Evolutionary conservation across 257 asterid species (phyloP).

Genomic region (Nicotiana tomentosiformis): DNA sequence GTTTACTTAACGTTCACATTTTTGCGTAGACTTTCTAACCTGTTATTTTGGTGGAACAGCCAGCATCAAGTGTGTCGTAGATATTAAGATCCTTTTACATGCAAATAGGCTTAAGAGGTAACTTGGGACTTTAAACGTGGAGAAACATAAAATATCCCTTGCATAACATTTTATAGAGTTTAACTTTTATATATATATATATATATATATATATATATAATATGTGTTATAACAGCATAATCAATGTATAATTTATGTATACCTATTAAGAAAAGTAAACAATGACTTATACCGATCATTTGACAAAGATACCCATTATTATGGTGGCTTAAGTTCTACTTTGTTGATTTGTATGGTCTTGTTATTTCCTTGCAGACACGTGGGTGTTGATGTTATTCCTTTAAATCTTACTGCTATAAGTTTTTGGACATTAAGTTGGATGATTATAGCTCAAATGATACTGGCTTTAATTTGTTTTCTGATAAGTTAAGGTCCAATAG

Average conservation of each 20-base stretch:
- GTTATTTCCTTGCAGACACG: conserved; percentile 18
- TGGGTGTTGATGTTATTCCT: conserved; percentile 21
- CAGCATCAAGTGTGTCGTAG: conserved; percentile 13
- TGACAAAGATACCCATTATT: no score
- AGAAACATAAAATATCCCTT: no score
- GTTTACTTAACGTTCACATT: conserved; percentile 4
- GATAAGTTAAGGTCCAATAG: background rate
- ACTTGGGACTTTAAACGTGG: no score
- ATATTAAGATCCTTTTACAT: no score
- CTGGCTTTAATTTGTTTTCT: background rate
- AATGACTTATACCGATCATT: no score
- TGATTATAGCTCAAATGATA: background rate
- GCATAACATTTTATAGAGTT: no score
- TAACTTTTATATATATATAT: no score
- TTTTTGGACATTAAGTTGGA: background rate
- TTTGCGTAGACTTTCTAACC: background rate
- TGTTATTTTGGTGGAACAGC: conserved; percentile 17
- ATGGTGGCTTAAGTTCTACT: background rate
- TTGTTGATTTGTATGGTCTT: conserved; percentile 36
- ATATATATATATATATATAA: no score
- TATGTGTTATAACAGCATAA: no score
- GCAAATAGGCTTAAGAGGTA: no score
- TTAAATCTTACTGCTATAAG: background rate
- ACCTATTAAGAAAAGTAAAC: no score
- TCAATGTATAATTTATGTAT: no score